Evolutionary conservation across 768 basidiomycete genomes (phyloP).

Genomic region (Lepiota brunneoincarnata): DNA sequence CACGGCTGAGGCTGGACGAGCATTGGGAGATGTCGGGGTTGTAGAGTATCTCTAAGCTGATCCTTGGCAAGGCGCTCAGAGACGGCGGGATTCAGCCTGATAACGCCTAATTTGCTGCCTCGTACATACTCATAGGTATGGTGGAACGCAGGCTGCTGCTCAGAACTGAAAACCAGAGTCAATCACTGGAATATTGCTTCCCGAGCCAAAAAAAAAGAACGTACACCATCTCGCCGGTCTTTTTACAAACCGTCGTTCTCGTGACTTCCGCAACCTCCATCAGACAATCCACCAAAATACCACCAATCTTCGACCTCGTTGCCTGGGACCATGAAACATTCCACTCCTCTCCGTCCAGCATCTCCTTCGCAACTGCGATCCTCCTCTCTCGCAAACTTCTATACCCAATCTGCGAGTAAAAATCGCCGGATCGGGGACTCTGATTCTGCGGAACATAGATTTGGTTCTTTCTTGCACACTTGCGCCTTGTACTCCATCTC

Average conservation of each 20-base stretch:
- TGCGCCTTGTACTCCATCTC: conserved; percentile 90
- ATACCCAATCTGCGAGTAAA: conserved; percentile 63
- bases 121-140: conserved; percentile 92
- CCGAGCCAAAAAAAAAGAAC: conserved; percentile 24
- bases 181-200: conserved; percentile 5
- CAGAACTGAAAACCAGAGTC: conserved; percentile 41
- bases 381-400: conserved; percentile 60
- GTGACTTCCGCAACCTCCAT: conserved; percentile 82
- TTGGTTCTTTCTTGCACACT: conserved; percentile 64
- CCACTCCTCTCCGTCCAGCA: conserved; percentile 69
- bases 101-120: conserved; percentile 92
- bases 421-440: conserved; percentile 33
- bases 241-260: conserved; percentile 54
- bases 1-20: conserved; percentile 88
- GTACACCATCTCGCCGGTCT: conserved; percentile 59
- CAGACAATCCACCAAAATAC: conserved; percentile 76
- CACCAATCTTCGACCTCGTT: conserved; percentile 75
- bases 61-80: conserved; percentile 78
- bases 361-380: conserved; percentile 60
- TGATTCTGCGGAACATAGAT: conserved; percentile 43
- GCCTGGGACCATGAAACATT: conserved; percentile 81
- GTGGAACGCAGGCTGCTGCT: conserved; percentile 86
- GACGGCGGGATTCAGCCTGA: conserved; percentile 82
- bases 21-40: conserved; percentile 96
- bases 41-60: conserved; percentile 62